Evolutionary conservation across 2,329 filamentous ascomycete genomes (phyloP), one percentile per base, ranked within the genome.

Genomic region (Aspergillus sp.): DNA sequence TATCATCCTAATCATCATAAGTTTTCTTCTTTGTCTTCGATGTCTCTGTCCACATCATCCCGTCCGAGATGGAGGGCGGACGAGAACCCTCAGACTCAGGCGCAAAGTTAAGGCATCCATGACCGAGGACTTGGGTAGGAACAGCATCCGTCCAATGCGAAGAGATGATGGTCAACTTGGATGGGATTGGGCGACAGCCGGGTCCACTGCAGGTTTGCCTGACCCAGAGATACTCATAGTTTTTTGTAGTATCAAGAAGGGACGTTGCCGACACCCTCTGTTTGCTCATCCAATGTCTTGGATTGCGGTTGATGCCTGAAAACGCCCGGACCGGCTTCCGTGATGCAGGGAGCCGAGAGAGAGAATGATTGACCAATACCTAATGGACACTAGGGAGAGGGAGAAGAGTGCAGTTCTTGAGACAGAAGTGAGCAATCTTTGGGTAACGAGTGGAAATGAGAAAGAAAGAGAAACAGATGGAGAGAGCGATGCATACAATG

Each of bases 11-110:
- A 42, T 42, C 36, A 42, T 31, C 39, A 31, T 52, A 26, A 14
- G 10, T 57, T 46, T 46, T 39, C 58, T 50, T 58, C 42, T 52
- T 49, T 53, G 45, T 54, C 39, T 52, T 54, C 39, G 29, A 57
- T 54, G 16, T 57, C 59, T n/a, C 22, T 24, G 26, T 45, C 20
- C 32, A 45, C 52, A 26, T 22, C 52, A 54, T 45, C 42, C 39
- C 16, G n/a, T n/a, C 52, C 26, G 36, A 42, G 16, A 42, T n/a
- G 36, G 36, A 42, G 36, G 36, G 36, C 12, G 36, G 36, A 42
- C 14, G 36, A n/a, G 36, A 42, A 42, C n/a, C 10, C 29, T 32
- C 50, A 52, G 50, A 29, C 29, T 32, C 50, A 52, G 50, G 50
- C n/a, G 7, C 11, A 32, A 10, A 36, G 31, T 52, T 36, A 42